phyloP scores from a whole-genome alignment of 306 rosid genomes.

The Clitoria ternatea region DNA sequence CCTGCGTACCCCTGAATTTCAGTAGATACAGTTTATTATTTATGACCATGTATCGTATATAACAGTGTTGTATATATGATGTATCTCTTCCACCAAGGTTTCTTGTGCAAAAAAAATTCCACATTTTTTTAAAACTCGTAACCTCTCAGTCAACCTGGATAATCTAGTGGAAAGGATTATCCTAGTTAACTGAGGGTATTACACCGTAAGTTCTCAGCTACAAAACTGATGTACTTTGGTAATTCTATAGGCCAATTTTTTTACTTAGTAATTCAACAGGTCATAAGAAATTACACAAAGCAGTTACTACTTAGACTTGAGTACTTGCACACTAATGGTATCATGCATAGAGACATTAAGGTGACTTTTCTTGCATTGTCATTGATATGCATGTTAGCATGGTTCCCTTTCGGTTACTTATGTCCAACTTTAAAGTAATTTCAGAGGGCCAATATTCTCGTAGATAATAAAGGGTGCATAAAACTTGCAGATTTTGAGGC shows the following conservation, averaged over 20 bases:
- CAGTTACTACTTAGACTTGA: conserved; percentile 88
- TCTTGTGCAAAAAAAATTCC: too few relatives aligned
- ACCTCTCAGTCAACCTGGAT: too few relatives aligned
- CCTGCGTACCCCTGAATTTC: too few relatives aligned
- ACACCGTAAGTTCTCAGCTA: conserved; percentile 69
- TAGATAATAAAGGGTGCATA: conserved; percentile 96
- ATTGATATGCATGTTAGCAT: conserved; percentile 8
- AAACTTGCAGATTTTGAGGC: conserved; percentile 99
- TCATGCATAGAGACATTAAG: conserved; percentile 99
- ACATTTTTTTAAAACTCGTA: too few relatives aligned
- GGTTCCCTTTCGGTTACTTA: conserved; percentile 15
- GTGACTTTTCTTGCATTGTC: conserved; percentile 37
- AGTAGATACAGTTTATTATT: too few relatives aligned
- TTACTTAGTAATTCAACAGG: conserved; percentile 54
- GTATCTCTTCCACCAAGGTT: too few relatives aligned
- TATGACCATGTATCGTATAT: too few relatives aligned
- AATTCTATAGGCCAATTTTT: conserved; percentile 11
- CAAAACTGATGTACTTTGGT: conserved; percentile 8
- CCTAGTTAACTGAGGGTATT: too few relatives aligned
- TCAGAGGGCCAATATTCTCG: conserved; percentile 99
- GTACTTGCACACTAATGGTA: conserved; percentile 91
- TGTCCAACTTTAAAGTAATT: conserved; percentile 17
- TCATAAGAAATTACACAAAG: conserved; percentile 77
- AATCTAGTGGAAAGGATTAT: too few relatives aligned
- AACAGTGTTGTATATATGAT: too few relatives aligned